Percentiles rank a stretch among this genome's conserved stretches.
Evolutionary conservation across 164 flowering plant genomes (phyloP).

Genomic region (Aristolochia californica): DNA sequence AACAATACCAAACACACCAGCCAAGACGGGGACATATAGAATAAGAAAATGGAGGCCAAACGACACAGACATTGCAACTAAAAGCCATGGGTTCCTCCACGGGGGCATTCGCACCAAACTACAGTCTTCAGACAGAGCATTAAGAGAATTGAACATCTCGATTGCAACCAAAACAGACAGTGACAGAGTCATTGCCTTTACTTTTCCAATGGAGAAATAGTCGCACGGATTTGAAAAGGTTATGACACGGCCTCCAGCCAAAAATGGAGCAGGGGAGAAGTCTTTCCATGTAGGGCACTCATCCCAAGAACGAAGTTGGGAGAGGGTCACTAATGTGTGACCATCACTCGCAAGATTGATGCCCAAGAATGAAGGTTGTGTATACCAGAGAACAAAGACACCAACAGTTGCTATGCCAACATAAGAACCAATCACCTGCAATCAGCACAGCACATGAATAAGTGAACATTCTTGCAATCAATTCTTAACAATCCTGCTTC

Average conservation of each 20-base stretch:
- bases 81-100: conserved; percentile 86
- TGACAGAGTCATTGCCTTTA: conserved; percentile 83
- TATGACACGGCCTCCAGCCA: conserved; percentile 31
- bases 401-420: conserved; percentile 92
- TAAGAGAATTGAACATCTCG: conserved; percentile 89
- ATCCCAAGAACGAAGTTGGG: conserved; percentile 78
- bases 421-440: conserved; percentile 82
- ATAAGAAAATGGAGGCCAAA: conserved; percentile 70
- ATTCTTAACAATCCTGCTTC: background rate
- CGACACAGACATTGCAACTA: conserved; percentile 80
- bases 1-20: conserved; percentile 66
- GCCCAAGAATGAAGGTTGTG: conserved; percentile 67
- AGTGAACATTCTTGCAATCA: background rate
- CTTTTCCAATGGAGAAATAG: conserved; percentile 70
- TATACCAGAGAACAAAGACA: conserved; percentile 77
- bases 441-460: background rate
- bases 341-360: conserved; percentile 64
- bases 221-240: conserved; percentile 72
- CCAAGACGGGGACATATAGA: conserved; percentile 69
- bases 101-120: conserved; percentile 84
- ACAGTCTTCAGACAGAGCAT: conserved; percentile 82
- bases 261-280: conserved; percentile 56
- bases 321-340: conserved; percentile 59
- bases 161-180: conserved; percentile 84
- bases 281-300: conserved; percentile 67